Conservation (phyloP, 192 early-diverging fungal species). For the Entrophospora sp. region DNA sequence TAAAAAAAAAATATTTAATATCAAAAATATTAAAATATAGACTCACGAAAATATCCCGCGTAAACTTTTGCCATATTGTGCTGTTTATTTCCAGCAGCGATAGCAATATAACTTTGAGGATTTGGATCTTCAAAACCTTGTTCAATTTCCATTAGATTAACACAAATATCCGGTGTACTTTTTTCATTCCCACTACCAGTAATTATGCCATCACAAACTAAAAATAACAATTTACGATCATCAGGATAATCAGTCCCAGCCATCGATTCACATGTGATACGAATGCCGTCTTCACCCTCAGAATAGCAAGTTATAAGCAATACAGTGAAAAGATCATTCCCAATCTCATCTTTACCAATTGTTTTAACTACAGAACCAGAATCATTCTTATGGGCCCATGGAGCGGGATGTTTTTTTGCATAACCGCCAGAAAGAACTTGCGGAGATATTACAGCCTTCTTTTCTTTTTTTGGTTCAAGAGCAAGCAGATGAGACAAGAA, state of each 20-base stretch:
- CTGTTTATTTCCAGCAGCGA: constrained; percentile 58
- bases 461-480: constrained; percentile 3
- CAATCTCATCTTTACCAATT: constrained; percentile 38
- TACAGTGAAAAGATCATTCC: constrained; percentile 44
- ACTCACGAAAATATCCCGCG: constrained; percentile 57
- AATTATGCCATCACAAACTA: constrained; percentile 85
- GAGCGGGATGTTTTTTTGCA: constrained; percentile 21
- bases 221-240: constrained; percentile 76
- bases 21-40: constrained; percentile 14
- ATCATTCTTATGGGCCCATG: constrained; percentile 22
- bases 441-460: constrained; percentile 3
- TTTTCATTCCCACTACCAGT: constrained; percentile 67
- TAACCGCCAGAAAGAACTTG: no score
- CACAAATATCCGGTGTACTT: constrained; percentile 69
- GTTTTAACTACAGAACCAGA: constrained; percentile 35
- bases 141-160: constrained; percentile 58
- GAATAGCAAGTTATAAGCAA: constrained; percentile 88
- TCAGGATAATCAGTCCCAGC: constrained; percentile 76
- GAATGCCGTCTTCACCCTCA: constrained; percentile 70
- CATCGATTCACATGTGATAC: constrained; percentile 79
- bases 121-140: constrained; percentile 40
- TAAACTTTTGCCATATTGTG: constrained; percentile 74
- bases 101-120: constrained; percentile 56
- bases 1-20: background rate
- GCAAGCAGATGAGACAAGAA: constrained; percentile 51